phyloP scores from a whole-genome alignment of 768 basidiomycete species.

The Leccinum disarticulatum region DNA sequence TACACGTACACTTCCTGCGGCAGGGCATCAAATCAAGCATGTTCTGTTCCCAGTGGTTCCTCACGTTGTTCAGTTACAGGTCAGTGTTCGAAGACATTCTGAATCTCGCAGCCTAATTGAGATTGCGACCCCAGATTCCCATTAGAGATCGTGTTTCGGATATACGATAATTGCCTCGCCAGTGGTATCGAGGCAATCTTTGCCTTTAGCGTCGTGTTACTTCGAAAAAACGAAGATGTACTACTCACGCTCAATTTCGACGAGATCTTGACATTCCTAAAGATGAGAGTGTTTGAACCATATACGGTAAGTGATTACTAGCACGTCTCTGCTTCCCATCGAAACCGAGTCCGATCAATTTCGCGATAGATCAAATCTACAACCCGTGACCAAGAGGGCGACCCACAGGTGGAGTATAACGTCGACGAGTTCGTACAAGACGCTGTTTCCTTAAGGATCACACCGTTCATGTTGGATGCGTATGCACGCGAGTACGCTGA shows the following conservation, averaged over 20 bases:
- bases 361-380: slow-evolving; percentile 28
- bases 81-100: slow-evolving; percentile 23
- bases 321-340: neutral
- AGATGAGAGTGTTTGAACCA: slow-evolving; percentile 75
- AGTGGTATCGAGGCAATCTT: slow-evolving; percentile 98
- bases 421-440: slow-evolving; percentile 87
- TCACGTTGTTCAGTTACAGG: slow-evolving; percentile 97
- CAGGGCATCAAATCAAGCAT: slow-evolving; percentile 97
- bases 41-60: slow-evolving; percentile 98
- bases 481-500: slow-evolving; percentile 91
- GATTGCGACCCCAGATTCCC: slow-evolving; percentile 66
- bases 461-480: slow-evolving; percentile 93
- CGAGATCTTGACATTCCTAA: slow-evolving; percentile 82
- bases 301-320: slow-evolving; percentile 54
- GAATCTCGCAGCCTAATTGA: neutral
- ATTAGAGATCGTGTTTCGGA: slow-evolving; percentile 89
- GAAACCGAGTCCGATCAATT: neutral
- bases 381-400: slow-evolving; percentile 24
- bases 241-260: slow-evolving; percentile 87
- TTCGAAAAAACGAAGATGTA: slow-evolving; percentile 84
- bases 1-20: slow-evolving; percentile 90
- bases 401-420: slow-evolving; percentile 44
- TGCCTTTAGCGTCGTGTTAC: slow-evolving; percentile 84
- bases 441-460: slow-evolving; percentile 81
- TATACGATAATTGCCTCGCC: slow-evolving; percentile 95